Conservation (phyloP, 768 basidiomycete species). For the Lepiota venenata region DNA sequence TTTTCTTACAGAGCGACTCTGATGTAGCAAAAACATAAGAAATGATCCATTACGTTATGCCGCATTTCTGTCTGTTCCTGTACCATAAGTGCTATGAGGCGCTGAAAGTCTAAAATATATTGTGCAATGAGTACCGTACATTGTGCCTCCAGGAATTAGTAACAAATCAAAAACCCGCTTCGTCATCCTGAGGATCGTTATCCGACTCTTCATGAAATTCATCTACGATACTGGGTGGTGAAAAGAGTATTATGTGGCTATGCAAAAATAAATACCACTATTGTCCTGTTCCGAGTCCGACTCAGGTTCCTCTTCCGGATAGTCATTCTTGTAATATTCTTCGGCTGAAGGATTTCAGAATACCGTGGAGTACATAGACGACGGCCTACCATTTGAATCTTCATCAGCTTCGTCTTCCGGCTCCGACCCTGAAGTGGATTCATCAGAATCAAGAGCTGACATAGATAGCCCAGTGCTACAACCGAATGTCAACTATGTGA, state of each 20-base stretch:
- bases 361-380: conserved; percentile 1
- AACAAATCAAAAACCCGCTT: conserved; percentile 17
- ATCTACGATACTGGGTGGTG: conserved; percentile 31
- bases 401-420: conserved; percentile 77
- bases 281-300: conserved; percentile 38
- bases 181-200: conserved; percentile 35
- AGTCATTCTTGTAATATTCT: conserved; percentile 84
- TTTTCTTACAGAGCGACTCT: too few relatives aligned
- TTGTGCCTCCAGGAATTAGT: neutral
- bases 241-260: neutral
- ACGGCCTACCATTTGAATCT: conserved; percentile 70
- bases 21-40: too few relatives aligned
- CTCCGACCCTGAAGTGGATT: conserved; percentile 62
- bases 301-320: conserved; percentile 81
- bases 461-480: conserved; percentile 65
- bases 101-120: conserved; percentile 1
- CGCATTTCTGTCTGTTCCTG: neutral
- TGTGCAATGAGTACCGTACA: conserved; percentile 6
- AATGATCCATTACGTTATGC: neutral
- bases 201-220: conserved; percentile 56
- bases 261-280: conserved; percentile 28
- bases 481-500: neutral
- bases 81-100: neutral
- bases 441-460: conserved; percentile 49
- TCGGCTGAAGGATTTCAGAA: conserved; percentile 46